phyloP scores from a whole-genome alignment of 495 filamentous ascomycete species.

The Xylaria curta region DNA sequence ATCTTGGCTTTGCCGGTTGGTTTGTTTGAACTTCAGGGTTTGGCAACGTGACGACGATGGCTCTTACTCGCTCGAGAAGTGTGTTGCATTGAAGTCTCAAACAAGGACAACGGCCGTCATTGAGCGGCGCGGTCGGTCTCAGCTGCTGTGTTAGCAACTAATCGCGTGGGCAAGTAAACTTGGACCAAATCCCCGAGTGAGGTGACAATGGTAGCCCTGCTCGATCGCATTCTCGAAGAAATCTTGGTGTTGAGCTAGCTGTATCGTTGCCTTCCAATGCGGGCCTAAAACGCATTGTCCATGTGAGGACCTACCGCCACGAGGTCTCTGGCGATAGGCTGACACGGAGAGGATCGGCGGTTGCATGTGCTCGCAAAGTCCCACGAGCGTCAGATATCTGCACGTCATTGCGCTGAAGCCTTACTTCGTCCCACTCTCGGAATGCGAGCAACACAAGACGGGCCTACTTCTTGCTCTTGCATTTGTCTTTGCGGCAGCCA shows the following conservation, averaged over 20 bases:
- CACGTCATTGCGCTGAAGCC: conserved; percentile 18
- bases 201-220: background rate
- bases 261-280: conserved; percentile 3
- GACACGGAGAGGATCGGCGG: background rate
- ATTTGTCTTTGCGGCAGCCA: background rate
- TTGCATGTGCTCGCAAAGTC: conserved; percentile 13
- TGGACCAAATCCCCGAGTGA: background rate
- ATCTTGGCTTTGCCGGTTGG: background rate
- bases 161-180: background rate
- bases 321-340: conserved; percentile 21
- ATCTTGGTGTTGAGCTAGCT: conserved; percentile 18
- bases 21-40: background rate
- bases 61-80: background rate
- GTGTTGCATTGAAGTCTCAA: conserved; percentile 8
- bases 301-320: conserved; percentile 15
- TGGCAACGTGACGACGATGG: background rate
- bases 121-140: background rate
- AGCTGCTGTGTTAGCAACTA: background rate
- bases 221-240: background rate
- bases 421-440: conserved; percentile 2
- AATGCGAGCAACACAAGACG: background rate
- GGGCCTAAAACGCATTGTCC: background rate
- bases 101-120: background rate
- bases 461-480: background rate
- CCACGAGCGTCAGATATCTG: conserved; percentile 7